Conservation (phyloP, 306 rosid genomes). For the Pyrus communis region DNA sequence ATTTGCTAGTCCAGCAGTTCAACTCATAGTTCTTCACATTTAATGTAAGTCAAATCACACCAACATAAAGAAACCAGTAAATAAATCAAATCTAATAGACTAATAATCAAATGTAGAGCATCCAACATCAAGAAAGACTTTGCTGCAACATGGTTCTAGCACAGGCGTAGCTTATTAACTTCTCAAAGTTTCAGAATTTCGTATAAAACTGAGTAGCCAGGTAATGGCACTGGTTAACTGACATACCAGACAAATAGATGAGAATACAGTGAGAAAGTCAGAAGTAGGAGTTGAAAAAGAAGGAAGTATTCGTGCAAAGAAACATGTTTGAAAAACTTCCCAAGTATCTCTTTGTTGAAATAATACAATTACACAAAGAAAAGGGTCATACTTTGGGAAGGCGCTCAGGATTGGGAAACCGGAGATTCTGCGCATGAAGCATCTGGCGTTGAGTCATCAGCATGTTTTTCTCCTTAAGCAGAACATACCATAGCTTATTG, state of each 20-base stretch:
- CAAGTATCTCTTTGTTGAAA: not conserved
- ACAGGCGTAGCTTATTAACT: not conserved
- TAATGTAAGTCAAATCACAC: not conserved
- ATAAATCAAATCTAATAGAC: not conserved
- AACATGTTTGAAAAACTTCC: not conserved
- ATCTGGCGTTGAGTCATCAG: conserved; percentile 94
- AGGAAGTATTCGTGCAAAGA: not conserved
- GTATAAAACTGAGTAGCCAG: not conserved
- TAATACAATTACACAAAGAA: not conserved
- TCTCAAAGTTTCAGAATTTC: not conserved
- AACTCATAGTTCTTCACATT: not conserved
- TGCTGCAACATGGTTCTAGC: not conserved
- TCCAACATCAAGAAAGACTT: not conserved
- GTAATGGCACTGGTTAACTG: not conserved
- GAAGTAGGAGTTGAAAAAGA: not conserved
- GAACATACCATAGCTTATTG: conserved; percentile 79
- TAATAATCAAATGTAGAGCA: not conserved
- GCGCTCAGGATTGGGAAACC: conserved; percentile 79
- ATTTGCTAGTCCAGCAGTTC: not conserved
- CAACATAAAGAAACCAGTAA: not conserved
- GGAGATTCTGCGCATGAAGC: conserved; percentile 85
- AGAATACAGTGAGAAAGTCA: not conserved
- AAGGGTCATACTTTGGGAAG: conserved; percentile 57
- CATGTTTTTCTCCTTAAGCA: conserved; percentile 94
- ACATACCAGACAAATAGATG: not conserved